phyloP scores from a whole-genome alignment of 2,329 filamentous ascomycete genomes.

The Ascochyta rabiei region DNA sequence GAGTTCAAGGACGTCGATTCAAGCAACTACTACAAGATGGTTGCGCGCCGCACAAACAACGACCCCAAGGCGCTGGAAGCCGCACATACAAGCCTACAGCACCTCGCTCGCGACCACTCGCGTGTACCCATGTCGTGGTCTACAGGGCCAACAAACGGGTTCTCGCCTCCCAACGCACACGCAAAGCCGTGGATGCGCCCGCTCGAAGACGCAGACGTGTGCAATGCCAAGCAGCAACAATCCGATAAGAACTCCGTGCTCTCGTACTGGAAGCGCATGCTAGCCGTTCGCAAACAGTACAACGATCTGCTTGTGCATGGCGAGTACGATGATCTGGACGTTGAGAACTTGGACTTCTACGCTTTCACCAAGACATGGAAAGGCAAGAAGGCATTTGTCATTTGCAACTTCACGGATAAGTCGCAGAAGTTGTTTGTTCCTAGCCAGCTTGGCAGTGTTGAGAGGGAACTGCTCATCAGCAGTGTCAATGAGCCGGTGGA shows the following conservation, averaged over 20 bases:
- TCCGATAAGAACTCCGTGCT: slow-evolving; percentile 56
- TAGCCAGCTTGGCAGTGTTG: slow-evolving; percentile 34
- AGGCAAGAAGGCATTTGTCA: slow-evolving; percentile 34
- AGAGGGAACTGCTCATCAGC: slow-evolving; percentile 35
- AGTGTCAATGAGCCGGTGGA: slow-evolving; percentile 25
- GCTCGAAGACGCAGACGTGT: slow-evolving; percentile 58
- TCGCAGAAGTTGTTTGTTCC: slow-evolving; percentile 44
- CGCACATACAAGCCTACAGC: slow-evolving; percentile 60
- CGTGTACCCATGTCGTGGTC: slow-evolving; percentile 74
- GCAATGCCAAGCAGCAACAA: slow-evolving; percentile 65
- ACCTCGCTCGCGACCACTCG: slow-evolving; percentile 68
- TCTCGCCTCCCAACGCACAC: slow-evolving; percentile 55
- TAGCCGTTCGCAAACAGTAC: slow-evolving; percentile 62
- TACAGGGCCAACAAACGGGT: slow-evolving; percentile 62
- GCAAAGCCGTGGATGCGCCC: slow-evolving; percentile 66
- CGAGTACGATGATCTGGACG: slow-evolving; percentile 59
- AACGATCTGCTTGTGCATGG: slow-evolving; percentile 67
- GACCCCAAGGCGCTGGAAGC: slow-evolving; percentile 50
- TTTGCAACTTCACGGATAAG: slow-evolving; percentile 46
- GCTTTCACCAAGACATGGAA: slow-evolving; percentile 46
- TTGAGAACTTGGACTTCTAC: slow-evolving; percentile 64
- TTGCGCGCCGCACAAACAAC: slow-evolving; percentile 30
- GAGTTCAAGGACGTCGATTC: slow-evolving; percentile 62
- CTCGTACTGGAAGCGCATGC: slow-evolving; percentile 65
- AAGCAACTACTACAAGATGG: slow-evolving; percentile 58